Conservation (phyloP, 1,139 yeast genomes). For the Kodamaea arcana region DNA sequence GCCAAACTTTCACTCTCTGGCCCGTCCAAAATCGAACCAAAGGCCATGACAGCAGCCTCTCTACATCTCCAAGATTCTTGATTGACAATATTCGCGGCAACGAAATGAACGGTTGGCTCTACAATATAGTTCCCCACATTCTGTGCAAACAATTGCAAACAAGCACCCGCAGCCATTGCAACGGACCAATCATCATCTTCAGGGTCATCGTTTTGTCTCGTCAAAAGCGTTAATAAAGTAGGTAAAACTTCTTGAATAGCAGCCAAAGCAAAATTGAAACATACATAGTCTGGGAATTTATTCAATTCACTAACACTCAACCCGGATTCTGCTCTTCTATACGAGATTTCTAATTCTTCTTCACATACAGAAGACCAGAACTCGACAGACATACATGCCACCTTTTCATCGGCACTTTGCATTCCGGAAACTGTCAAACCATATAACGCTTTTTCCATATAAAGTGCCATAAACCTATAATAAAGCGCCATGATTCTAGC, state of each 20-base stretch:
- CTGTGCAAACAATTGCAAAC: conserved; percentile 90
- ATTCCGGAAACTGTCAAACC: conserved; percentile 88
- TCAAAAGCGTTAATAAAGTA: conserved; percentile 70
- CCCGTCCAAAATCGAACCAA: conserved; percentile 94
- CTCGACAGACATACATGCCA: conserved; percentile 97
- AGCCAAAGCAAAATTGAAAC: conserved; percentile 74
- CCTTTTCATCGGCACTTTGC: conserved; percentile 82
- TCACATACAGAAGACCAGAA: conserved; percentile 98
- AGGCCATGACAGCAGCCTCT: conserved; percentile 99
- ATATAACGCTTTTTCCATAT: conserved; percentile 95
- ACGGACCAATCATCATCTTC: conserved; percentile 98
- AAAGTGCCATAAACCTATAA: conserved; percentile 84
- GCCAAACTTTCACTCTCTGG: conserved; percentile 76
- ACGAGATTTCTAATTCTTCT: conserved; percentile 80
- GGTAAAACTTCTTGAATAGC: conserved; percentile 88
- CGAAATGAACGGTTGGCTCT: conserved; percentile 79
- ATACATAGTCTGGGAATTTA: conserved; percentile 33
- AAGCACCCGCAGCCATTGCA: conserved; percentile 98
- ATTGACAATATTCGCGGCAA: conserved; percentile 64
- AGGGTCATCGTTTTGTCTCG: conserved; percentile 86
- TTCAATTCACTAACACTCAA: conserved; percentile 38
- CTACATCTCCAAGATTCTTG: conserved; percentile 69
- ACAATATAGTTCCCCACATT: conserved; percentile 83
- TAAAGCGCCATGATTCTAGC: conserved; percentile 89
- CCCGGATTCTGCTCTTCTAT: conserved; percentile 60